Conservation (phyloP, 805 yeast species). For the Candida coquimbonensis region DNA sequence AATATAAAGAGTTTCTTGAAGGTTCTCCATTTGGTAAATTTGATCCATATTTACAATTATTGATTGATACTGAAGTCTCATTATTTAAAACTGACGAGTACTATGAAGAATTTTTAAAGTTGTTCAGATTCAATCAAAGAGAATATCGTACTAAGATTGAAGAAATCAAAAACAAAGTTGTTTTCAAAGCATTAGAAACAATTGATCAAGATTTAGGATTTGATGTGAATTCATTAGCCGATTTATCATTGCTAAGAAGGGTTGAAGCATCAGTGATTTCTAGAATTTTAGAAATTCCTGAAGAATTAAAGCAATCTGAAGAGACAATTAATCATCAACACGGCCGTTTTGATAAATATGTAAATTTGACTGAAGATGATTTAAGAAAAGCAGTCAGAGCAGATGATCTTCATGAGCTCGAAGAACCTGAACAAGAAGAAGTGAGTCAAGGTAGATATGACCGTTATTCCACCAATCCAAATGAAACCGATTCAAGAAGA, state of each 20-base stretch:
- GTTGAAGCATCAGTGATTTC: conserved; percentile 45
- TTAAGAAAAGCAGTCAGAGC: conserved; percentile 1
- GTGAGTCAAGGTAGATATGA: conserved; percentile 2
- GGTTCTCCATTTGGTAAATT: conserved; percentile 21
- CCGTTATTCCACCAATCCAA: neutral
- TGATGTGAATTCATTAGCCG: conserved; percentile 3
- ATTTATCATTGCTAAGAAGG: conserved; percentile 13
- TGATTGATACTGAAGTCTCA: conserved; percentile 27
- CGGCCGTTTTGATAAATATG: conserved; percentile 4
- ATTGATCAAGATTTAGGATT: conserved; percentile 23
- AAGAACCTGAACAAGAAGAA: conserved; percentile 2
- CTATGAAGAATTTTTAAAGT: conserved; percentile 23
- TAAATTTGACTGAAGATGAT: conserved; percentile 1
- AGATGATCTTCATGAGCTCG: neutral
- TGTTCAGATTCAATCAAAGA: conserved; percentile 16
- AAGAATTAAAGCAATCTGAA: conserved; percentile 8
- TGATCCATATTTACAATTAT: conserved; percentile 27
- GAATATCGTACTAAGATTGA: conserved; percentile 16
- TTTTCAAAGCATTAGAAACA: conserved; percentile 15
- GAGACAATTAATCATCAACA: neutral
- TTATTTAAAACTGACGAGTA: conserved; percentile 19
- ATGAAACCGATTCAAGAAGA: conserved; percentile 5
- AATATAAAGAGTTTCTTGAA: conserved; percentile 7
- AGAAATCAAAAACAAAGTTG: conserved; percentile 12
- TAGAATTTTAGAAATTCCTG: conserved; percentile 60